A percentile compares a stretch with the other conserved stretches of the same genome.
Conservation (phyloP, 208 protist genomes). For the Trypanosoma caninum region DNA sequence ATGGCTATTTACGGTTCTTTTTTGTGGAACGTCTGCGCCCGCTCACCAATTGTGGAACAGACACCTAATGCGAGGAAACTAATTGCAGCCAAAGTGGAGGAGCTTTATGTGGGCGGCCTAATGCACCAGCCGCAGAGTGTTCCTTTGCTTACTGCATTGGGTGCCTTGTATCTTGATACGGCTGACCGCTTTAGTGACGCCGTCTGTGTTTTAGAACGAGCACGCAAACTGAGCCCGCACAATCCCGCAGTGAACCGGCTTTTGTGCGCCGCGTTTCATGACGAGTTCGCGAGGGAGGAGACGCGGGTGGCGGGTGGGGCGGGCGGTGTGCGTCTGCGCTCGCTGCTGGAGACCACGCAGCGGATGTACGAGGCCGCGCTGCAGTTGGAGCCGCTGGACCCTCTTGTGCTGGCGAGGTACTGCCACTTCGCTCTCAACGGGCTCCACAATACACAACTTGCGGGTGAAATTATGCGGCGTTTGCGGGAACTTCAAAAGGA, state of each 20-base stretch:
- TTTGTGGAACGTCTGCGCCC: slow-evolving; percentile 67
- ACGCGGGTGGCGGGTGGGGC: slow-evolving; percentile 20
- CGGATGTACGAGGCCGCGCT: slow-evolving; percentile 45
- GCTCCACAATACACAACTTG: slow-evolving; percentile 47
- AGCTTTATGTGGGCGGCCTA: slow-evolving; percentile 44
- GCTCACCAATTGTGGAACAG: slow-evolving; percentile 30
- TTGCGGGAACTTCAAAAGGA: slow-evolving; percentile 13
- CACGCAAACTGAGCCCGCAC: slow-evolving; percentile 45
- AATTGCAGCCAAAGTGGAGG: slow-evolving; percentile 49
- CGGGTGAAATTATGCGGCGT: slow-evolving; percentile 28
- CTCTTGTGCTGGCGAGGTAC: slow-evolving; percentile 47
- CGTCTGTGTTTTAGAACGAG: slow-evolving; percentile 46
- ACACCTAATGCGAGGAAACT: slow-evolving; percentile 32
- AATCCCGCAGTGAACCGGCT: slow-evolving; percentile 57
- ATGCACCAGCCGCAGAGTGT: slow-evolving; percentile 40
- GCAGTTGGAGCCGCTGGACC: slow-evolving; percentile 35
- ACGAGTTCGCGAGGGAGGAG: slow-evolving; percentile 57
- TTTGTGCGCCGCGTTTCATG: slow-evolving; percentile 41
- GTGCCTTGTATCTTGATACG: slow-evolving; percentile 58
- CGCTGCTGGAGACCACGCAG: slow-evolving; percentile 34
- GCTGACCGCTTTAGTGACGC: slow-evolving; percentile 66
- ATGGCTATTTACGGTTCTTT: slow-evolving; percentile 35
- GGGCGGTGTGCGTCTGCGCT: slow-evolving; percentile 34
- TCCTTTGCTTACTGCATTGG: slow-evolving; percentile 40
- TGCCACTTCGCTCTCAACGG: slow-evolving; percentile 62